Evolutionary conservation across 495 filamentous ascomycete genomes (phyloP).

Genomic region (Trichoderma erinaceum): DNA sequence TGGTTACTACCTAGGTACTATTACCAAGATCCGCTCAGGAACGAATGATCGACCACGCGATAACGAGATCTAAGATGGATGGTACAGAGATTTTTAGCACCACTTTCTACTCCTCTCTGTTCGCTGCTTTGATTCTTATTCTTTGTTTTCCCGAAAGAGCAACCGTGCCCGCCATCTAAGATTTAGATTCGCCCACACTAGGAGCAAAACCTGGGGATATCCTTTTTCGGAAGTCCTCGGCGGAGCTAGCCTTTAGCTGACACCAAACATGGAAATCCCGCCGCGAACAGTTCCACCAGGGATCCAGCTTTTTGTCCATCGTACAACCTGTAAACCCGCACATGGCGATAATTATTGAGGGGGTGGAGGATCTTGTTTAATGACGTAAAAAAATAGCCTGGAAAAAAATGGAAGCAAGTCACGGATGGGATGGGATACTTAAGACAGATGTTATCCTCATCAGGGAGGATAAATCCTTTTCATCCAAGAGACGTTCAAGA

Average conservation of each 20-base stretch:
- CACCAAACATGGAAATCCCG: not conserved
- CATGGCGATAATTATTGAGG: slow-evolving; percentile 1
- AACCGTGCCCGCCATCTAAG: not conserved
- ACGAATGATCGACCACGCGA: not conserved
- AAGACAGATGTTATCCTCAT: not conserved
- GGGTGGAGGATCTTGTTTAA: not conserved
- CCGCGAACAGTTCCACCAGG: not conserved
- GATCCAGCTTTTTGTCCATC: not conserved
- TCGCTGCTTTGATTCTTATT: not conserved
- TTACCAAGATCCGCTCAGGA: not conserved
- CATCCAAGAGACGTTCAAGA: not conserved
- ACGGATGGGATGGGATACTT: not conserved
- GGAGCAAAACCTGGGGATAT: not conserved
- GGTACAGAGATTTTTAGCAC: too few species aligned
- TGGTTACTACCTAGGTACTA: not conserved
- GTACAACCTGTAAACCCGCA: not conserved
- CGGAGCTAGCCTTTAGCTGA: not conserved
- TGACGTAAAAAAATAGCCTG: not conserved
- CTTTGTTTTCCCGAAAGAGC: not conserved
- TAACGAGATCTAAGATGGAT: too few species aligned
- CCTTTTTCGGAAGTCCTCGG: not conserved
- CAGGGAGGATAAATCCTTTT: not conserved
- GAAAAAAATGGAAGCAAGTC: not conserved
- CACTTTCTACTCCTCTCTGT: not conserved
- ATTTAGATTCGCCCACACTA: not conserved